Evolutionary conservation across 768 basidiomycete species (phyloP), one percentile per base, ranked within the genome.

Genomic region (Suillus plorans): DNA sequence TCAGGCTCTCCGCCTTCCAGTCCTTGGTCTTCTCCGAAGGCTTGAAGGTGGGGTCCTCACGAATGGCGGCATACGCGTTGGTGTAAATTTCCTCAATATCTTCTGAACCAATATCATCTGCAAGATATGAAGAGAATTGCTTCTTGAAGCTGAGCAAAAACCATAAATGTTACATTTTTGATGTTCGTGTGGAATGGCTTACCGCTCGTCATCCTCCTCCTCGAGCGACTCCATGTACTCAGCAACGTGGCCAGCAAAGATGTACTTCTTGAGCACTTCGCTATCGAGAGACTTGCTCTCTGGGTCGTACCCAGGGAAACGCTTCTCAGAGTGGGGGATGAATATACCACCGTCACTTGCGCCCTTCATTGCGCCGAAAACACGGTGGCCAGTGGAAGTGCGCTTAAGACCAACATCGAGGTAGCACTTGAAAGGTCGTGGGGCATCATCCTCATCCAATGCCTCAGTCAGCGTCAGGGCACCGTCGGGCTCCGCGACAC

Each of bases 181-280:
- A 59, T 62, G 53, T 36, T n/a, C 13, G 60, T 57, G 22, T 13
- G 25, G 52, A 64, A 44, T 13, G 12, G 16, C 85, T 67, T 70
- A 89, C 89, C 95, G 87, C 81, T 99, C 97, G 72, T 99, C 97
- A 76, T 99, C 97, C 83, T 99, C 97, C 85, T 99, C 97, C 82
- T 99, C 97, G 62, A 99, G 82, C 64, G 89, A 92, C 82, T 99
- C 94, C 97, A 99, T 99, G 85, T 99, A 99, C 81, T 99, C 97
- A 60, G 97, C 94, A 64, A 99, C 91, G 78, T 99, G 97, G 61
- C 96, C 96, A 76, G 94, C 96, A 71, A 84, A 92, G 77, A 99
- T 99, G 83, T 99, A 99, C 81, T 97, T 97, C 78, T 97, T 95
- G 74, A 99, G 84, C 63, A 90, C 87, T 79, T 99, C 97, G 52